Evolutionary conservation across 257 asterid species (phyloP).

Genomic region (Leptodermis oblonga): DNA sequence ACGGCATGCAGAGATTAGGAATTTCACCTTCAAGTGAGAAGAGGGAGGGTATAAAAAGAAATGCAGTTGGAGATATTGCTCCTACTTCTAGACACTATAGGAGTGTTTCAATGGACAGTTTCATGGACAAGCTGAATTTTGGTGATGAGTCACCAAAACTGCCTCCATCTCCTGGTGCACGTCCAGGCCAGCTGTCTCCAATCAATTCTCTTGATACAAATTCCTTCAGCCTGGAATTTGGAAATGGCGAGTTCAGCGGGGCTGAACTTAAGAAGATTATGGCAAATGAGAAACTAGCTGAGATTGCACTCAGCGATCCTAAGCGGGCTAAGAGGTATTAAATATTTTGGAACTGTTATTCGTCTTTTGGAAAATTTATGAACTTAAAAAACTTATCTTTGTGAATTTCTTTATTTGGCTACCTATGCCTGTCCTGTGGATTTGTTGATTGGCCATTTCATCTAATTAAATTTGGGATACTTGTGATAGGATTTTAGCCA

Average conservation of each 20-base stretch:
- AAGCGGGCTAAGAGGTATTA: slow-evolving; percentile 61
- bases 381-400: neutral
- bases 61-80: slow-evolving; percentile 66
- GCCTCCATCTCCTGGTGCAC: slow-evolving; percentile 65
- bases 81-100: slow-evolving; percentile 79
- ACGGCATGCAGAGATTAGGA: slow-evolving; percentile 32
- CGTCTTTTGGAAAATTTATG: too few relatives aligned
- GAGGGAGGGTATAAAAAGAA: slow-evolving; percentile 69
- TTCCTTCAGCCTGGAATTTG: slow-evolving; percentile 53
- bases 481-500: slow-evolving; percentile 54
- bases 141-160: slow-evolving; percentile 65
- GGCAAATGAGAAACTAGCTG: slow-evolving; percentile 67
- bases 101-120: slow-evolving; percentile 89
- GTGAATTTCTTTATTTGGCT: neutral
- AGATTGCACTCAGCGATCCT: slow-evolving; percentile 64
- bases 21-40: slow-evolving; percentile 32
- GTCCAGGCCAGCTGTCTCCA: slow-evolving; percentile 49
- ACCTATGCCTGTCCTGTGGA: neutral
- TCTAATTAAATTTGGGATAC: slow-evolving; percentile 7
- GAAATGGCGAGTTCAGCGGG: slow-evolving; percentile 62
- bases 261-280: slow-evolving; percentile 59
- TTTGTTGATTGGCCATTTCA: neutral
- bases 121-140: slow-evolving; percentile 66
- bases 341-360: too few relatives aligned
- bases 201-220: slow-evolving; percentile 43